Evolutionary conservation across 2,329 filamentous ascomycete genomes (phyloP), one percentile per base, ranked within the genome.

Genomic region (Aulographum hederae): DNA sequence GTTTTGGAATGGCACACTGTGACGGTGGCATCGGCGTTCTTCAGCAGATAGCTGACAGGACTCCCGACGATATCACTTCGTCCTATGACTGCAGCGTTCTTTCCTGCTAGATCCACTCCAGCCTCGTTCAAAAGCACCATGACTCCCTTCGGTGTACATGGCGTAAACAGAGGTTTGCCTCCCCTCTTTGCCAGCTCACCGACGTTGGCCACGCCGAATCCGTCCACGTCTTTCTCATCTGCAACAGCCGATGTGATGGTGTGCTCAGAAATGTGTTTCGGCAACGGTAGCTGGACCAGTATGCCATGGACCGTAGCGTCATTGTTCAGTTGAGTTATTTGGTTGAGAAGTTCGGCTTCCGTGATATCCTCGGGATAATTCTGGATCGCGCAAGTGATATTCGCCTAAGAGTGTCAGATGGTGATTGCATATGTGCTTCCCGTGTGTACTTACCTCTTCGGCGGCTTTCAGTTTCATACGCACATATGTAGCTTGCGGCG

Each of bases 401-500:
- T 82, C 48, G 85, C 84, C 79, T 86, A 44, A n/a, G 37, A n/a
- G n/a, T n/a, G n/a, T n/a, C n/a, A n/a, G n/a, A n/a, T n/a, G n/a
- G n/a, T 27, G 29, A 8, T 30, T n/a, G 13, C 31, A 31, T 29
- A 30, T 37, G 23, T 37, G 32, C 33, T 26, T n/a, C n/a, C n/a
- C n/a, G n/a, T n/a, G n/a, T n/a, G n/a, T n/a, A 8, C 23, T 44
- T 61, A 84, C 79, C 68, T 95, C 89, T 53, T 80, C 65, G 36
- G 89, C 89, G 42, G 89, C 89, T 68, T 94, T 98, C 49, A 94
- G 63, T 65, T 98, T 98, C 89, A 98, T 98, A 60, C 85, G 85
- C 58, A 98, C 86, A 78, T 98, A 98, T 32, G 86, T 95, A 48
- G 76, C 79, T 86, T 25, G n/a, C n/a, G 34, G 12, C 34, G 19